Percentiles rank a stretch among this genome's conserved stretches.
phyloP scores from a whole-genome alignment of 768 basidiomycete genomes.

The Daedaleopsis sinensis region DNA sequence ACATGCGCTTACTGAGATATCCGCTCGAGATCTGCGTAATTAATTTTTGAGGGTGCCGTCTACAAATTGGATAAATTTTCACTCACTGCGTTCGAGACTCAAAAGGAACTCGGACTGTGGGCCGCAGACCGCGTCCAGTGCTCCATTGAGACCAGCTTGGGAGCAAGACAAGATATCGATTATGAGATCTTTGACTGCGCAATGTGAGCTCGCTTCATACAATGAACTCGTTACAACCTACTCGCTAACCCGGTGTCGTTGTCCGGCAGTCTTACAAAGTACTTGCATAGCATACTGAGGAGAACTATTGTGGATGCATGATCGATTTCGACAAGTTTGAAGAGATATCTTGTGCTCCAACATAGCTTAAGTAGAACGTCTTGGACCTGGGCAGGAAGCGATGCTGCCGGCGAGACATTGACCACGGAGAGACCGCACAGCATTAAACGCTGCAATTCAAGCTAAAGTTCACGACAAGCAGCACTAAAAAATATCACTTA shows the following conservation, averaged over 20 bases:
- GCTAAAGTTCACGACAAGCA: background rate
- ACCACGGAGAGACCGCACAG: background rate
- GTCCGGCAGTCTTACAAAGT: slow-evolving; percentile 20
- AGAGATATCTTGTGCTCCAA: slow-evolving; percentile 11
- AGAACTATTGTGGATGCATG: background rate
- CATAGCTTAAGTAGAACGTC: slow-evolving; percentile 12
- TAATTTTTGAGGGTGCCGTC: background rate
- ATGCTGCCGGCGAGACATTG: background rate
- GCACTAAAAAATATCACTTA: background rate
- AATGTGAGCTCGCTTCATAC: slow-evolving; percentile 28
- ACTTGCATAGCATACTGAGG: background rate
- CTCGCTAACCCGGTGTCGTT: slow-evolving; percentile 2
- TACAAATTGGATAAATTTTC: background rate
- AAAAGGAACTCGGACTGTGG: background rate
- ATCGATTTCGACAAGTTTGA: background rate
- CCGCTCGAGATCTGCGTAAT: background rate
- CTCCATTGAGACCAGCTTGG: background rate
- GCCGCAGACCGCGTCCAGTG: slow-evolving; percentile 1
- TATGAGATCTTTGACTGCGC: slow-evolving; percentile 24
- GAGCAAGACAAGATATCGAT: slow-evolving; percentile 7
- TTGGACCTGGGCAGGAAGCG: background rate
- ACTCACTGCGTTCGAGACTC: slow-evolving; percentile 23
- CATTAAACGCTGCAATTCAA: slow-evolving; percentile 3
- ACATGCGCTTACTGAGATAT: background rate
- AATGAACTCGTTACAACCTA: background rate